A percentile compares a stretch with the other conserved stretches of the same genome.
These are phyloP conservation scores for Ophiostoma angusticollis DNA, from an alignment of 2,329 filamentous ascomycete species.

Conservation along the genomic window DNA sequence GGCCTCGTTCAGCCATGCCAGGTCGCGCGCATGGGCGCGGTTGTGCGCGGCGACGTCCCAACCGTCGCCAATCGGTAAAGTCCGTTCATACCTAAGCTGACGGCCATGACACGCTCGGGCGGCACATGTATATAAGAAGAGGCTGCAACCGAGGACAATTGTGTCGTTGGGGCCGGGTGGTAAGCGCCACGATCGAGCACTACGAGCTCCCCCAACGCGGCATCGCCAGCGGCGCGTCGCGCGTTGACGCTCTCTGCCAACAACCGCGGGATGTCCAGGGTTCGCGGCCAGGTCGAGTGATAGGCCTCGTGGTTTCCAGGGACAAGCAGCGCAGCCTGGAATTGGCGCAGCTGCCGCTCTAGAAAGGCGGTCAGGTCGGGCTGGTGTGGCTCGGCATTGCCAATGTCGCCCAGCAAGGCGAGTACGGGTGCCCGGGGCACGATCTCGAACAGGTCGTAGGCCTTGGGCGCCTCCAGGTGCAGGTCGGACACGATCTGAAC, in stretches of 20 bases:
- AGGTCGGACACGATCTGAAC: slow-evolving; percentile 44
- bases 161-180: slow-evolving; percentile 13
- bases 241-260: slow-evolving; percentile 21
- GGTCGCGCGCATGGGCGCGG: slow-evolving; percentile 24
- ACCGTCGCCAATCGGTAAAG: slow-evolving; percentile 30
- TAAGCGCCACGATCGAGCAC: slow-evolving; percentile 24
- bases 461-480: slow-evolving; percentile 37
- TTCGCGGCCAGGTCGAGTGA: slow-evolving; percentile 24
- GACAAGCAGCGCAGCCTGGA: slow-evolving; percentile 37
- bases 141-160: slow-evolving; percentile 25
- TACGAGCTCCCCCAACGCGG: slow-evolving; percentile 25
- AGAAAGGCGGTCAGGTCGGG: slow-evolving; percentile 34
- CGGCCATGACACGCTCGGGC: slow-evolving; percentile 21
- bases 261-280: slow-evolving; percentile 17
- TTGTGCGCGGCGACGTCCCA: slow-evolving; percentile 24
- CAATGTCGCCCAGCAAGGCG: slow-evolving; percentile 45
- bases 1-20: slow-evolving; percentile 30
- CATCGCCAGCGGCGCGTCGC: not conserved
- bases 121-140: slow-evolving; percentile 38
- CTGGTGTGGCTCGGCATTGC: slow-evolving; percentile 27
- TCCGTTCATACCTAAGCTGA: slow-evolving; percentile 35
- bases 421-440: slow-evolving; percentile 34
- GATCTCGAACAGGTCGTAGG: slow-evolving; percentile 39
- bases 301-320: slow-evolving; percentile 46
- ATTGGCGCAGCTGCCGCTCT: slow-evolving; percentile 32